Evolutionary conservation across 257 asterid genomes (phyloP).

Genomic region (Leptodermis oblonga): DNA sequence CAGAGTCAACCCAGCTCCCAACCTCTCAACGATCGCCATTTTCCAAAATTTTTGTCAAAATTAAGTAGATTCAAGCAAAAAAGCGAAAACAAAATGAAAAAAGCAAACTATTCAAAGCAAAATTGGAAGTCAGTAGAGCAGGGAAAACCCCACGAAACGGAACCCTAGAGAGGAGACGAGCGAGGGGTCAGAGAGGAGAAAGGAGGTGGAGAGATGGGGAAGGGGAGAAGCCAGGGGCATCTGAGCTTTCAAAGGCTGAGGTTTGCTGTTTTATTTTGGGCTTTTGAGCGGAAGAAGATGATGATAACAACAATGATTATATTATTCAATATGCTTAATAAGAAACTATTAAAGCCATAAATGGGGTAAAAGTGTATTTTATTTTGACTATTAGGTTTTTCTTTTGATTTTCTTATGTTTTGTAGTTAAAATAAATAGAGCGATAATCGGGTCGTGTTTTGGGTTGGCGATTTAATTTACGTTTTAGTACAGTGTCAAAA

Average conservation of each 20-base stretch:
- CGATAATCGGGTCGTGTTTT: too few species aligned
- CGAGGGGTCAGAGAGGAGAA: not conserved
- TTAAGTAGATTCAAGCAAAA: not conserved
- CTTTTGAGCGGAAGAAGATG: constrained; percentile 3
- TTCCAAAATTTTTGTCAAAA: not conserved
- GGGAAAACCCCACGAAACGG: constrained; percentile 10
- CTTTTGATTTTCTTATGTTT: too few species aligned
- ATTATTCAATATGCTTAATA: not conserved
- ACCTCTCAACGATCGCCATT: constrained; percentile 42
- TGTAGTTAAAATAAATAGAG: too few species aligned
- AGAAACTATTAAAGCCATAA: not conserved
- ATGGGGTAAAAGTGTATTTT: not conserved
- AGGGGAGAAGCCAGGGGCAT: constrained; percentile 47
- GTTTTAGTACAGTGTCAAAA: too few species aligned
- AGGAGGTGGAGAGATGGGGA: not conserved
- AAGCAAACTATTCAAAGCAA: not conserved
- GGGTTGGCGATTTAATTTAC: too few species aligned
- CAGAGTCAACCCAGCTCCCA: constrained; percentile 42
- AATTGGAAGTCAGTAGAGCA: constrained; percentile 6
- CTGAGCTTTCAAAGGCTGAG: constrained; percentile 47
- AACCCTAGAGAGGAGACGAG: not conserved
- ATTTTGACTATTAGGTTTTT: too few species aligned
- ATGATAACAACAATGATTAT: not conserved
- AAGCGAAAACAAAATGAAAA: not conserved
- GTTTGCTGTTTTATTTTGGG: constrained; percentile 19